Evolutionary conservation across 495 filamentous ascomycete genomes (phyloP).

Genomic region (Neurospora sp.): DNA sequence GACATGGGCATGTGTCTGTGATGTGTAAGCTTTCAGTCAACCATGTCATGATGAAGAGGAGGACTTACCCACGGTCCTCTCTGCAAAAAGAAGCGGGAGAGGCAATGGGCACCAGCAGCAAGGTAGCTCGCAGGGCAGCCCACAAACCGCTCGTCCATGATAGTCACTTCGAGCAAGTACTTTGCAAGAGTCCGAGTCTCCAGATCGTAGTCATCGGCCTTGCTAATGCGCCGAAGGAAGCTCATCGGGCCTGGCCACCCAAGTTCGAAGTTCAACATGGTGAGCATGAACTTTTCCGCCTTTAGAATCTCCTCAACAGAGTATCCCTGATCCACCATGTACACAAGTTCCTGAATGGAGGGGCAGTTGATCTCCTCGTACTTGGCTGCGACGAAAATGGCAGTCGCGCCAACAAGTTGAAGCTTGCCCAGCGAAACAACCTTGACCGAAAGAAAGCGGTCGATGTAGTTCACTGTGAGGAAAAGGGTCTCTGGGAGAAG

Average conservation of each 20-base stretch:
- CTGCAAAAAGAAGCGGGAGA: constrained; percentile 77
- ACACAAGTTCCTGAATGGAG: constrained; percentile 88
- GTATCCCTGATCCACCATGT: constrained; percentile 95
- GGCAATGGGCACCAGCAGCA: constrained; percentile 85
- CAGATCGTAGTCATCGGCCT: constrained; percentile 94
- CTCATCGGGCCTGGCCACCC: constrained; percentile 98
- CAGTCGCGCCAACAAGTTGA: constrained; percentile 92
- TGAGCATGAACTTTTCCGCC: constrained; percentile 96
- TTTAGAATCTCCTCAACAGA: constrained; percentile 86
- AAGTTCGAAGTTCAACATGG: constrained; percentile 86
- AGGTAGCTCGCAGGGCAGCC: constrained; percentile 80
- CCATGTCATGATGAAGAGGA: background rate
- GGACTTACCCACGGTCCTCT: constrained; percentile 85
- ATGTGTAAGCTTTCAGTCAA: constrained; percentile 16
- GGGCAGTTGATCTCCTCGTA: constrained; percentile 98
- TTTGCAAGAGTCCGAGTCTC: constrained; percentile 94
- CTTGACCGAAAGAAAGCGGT: constrained; percentile 91
- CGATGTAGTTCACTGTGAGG: constrained; percentile 88
- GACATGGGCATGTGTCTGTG: constrained; percentile 67
- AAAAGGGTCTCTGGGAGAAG: constrained; percentile 92
- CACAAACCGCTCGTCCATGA: constrained; percentile 98
- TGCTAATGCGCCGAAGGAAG: constrained; percentile 92
- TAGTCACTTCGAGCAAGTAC: constrained; percentile 92
- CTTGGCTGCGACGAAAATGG: constrained; percentile 92
- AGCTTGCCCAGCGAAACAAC: constrained; percentile 90